These are phyloP conservation scores for Psilocybe tampanensis DNA, from an alignment of 768 basidiomycete genomes.

Conservation along the genomic window DNA sequence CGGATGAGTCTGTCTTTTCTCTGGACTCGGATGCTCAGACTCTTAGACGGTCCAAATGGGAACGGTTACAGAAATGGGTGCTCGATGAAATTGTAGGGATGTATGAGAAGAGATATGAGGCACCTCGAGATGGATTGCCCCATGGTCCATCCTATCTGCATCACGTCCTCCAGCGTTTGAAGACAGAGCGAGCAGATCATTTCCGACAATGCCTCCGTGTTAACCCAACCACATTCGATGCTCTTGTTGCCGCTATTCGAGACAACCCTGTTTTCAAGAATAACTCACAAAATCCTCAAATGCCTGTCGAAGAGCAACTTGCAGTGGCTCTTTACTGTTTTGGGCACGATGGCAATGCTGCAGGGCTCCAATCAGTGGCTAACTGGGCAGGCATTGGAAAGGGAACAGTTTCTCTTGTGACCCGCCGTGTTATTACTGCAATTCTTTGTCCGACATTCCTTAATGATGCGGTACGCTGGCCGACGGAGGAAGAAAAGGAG, in stretches of 20 bases:
- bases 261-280: conserved; percentile 29
- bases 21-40: too few species aligned
- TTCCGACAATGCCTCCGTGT: conserved; percentile 30
- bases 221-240: conserved; percentile 24
- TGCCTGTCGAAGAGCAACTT: conserved; percentile 30
- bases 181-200: conserved; percentile 14
- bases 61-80: too few species aligned
- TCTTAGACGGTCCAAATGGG: too few species aligned
- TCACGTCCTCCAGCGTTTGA: conserved; percentile 5
- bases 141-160: too few species aligned
- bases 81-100: too few species aligned
- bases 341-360: conserved; percentile 32
- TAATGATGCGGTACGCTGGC: conserved; percentile 19
- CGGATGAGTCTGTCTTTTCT: too few species aligned
- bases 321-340: conserved; percentile 24
- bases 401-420: conserved; percentile 23
- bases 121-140: too few species aligned
- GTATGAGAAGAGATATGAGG: too few species aligned
- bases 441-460: conserved; percentile 21
- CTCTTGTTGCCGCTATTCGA: conserved; percentile 17
- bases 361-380: conserved; percentile 22
- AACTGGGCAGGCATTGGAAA: conserved; percentile 25
- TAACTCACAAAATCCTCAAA: conserved; percentile 18
- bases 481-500: conserved; percentile 20
- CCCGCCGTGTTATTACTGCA: conserved; percentile 20